Evolutionary conservation across 78 protist species (phyloP), one percentile per base, ranked within the genome.

Genomic region (Dictyostelium citrinum): DNA sequence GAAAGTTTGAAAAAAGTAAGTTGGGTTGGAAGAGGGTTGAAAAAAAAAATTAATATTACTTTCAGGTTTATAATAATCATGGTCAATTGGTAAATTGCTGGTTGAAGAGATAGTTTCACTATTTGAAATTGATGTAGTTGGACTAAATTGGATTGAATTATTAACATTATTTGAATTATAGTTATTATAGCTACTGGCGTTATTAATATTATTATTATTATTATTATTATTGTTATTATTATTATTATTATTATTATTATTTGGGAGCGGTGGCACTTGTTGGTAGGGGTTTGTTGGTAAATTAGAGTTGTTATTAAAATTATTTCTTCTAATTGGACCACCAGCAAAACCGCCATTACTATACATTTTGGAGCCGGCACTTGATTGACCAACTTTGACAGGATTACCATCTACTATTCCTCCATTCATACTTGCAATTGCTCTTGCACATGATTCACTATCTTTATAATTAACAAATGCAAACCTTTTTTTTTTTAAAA

Each of bases 401-500:
- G 71, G 27, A n/a, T 37, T 14, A 1, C 91, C 91, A 74, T 84
- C 82, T 22, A 84, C 55, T 14, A 55, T 2, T 10, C n/a, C 16
- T 20, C 90, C 79, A 22, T 83, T 83, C 70, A 83, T 43, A n/a
- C 46, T 24, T 33, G 29, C 7, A 31, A 83, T 83, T 29, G 90
- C 60, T n/a, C 16, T 83, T 22, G 37, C 29, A 29, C 74, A 29
- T 31, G 90, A 41, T 71, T 83, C 90, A n/a, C 45, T n/a, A 31
- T 83, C 90, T 51, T 24, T 72, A 83, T 46, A 83, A 74, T 83
- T 83, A 20, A 83, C 49, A 72, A 83, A 83, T 9, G 82, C 90
- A 72, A 72, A 83, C 10, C 90, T 71, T 51, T 51, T 51, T 51
- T 51, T 51, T 17, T 51, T 51, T 51, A n/a, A n/a, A n/a, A n/a